phyloP scores from a whole-genome alignment of 352 stramenopile genomes.

The Phytopythium chamaehyphon region DNA sequence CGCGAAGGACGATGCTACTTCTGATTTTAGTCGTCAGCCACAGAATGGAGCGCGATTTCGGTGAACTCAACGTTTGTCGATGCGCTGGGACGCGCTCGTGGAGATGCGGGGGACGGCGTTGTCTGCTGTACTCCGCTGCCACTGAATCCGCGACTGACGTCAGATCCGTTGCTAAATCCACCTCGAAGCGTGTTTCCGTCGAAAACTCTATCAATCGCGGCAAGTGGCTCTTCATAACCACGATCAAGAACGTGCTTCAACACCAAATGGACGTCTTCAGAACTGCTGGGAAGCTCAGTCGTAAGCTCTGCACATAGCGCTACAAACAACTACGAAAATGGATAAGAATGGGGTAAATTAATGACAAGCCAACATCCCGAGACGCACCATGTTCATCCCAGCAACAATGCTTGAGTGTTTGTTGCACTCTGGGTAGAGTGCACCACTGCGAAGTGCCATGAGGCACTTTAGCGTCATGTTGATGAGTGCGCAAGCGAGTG shows the following conservation, averaged over 20 bases:
- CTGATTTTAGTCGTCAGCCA: conserved; percentile 30
- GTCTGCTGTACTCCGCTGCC: neutral
- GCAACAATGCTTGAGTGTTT: conserved; percentile 47
- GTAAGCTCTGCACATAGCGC: conserved; percentile 36
- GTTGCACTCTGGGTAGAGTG: conserved; percentile 66
- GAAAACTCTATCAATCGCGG: conserved; percentile 33
- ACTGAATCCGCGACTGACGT: too few relatives aligned
- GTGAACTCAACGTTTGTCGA: conserved; percentile 50
- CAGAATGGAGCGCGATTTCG: conserved; percentile 57
- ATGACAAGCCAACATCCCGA: neutral
- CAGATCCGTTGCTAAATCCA: neutral
- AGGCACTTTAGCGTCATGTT: conserved; percentile 74
- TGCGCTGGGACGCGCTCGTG: conserved; percentile 5
- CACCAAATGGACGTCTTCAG: conserved; percentile 48
- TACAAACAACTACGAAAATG: conserved; percentile 37
- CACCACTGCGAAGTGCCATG: conserved; percentile 55
- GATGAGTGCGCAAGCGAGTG: conserved; percentile 68
- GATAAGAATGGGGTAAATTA: neutral
- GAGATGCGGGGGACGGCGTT: conserved; percentile 8
- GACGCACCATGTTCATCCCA: conserved; percentile 47
- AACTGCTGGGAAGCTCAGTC: conserved; percentile 34
- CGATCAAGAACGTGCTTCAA: conserved; percentile 56
- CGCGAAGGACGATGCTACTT: too few relatives aligned
- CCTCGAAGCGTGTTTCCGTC: conserved; percentile 13
- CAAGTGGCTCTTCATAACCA: conserved; percentile 29